Percentiles rank a stretch among this genome's conserved stretches.
phyloP scores from a whole-genome alignment of 345 rosid genomes.

The Euclidium syriacum region DNA sequence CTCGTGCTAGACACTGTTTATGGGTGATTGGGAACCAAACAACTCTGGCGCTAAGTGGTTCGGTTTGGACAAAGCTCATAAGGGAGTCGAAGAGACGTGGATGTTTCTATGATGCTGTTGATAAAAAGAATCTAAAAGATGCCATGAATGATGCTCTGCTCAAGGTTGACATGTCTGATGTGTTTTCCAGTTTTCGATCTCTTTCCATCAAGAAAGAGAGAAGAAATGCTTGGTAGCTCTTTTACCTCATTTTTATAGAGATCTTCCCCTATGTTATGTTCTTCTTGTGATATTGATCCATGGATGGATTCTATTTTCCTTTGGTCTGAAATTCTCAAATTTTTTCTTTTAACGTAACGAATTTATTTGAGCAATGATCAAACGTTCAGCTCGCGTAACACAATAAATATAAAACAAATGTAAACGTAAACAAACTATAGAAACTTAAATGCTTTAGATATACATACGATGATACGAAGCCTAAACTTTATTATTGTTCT shows the following conservation, averaged over 20 bases:
- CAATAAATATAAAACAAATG: no score
- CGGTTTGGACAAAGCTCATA: constrained; percentile 33
- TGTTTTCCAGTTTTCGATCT: constrained; percentile 6
- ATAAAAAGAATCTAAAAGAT: constrained; percentile 22
- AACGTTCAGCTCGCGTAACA: no score
- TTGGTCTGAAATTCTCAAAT: no score
- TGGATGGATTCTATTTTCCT: background rate
- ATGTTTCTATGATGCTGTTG: constrained; percentile 31
- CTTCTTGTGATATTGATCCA: no score
- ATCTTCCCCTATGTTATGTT: no score
- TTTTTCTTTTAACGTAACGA: no score
- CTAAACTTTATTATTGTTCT: no score
- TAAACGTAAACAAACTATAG: no score
- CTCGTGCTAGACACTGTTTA: constrained; percentile 41
- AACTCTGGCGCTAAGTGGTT: constrained; percentile 23
- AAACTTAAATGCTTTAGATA: no score
- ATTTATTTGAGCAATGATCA: no score
- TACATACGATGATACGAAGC: no score
- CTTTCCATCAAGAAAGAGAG: constrained; percentile 3
- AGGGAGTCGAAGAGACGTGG: constrained; percentile 32
- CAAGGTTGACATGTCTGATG: constrained; percentile 6
- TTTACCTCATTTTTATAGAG: background rate
- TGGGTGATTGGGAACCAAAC: constrained; percentile 44
- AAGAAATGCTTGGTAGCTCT: background rate
- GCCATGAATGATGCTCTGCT: constrained; percentile 4